phyloP scores from a whole-genome alignment of 2,329 filamentous ascomycete species.

The Talaromyces sp. region DNA sequence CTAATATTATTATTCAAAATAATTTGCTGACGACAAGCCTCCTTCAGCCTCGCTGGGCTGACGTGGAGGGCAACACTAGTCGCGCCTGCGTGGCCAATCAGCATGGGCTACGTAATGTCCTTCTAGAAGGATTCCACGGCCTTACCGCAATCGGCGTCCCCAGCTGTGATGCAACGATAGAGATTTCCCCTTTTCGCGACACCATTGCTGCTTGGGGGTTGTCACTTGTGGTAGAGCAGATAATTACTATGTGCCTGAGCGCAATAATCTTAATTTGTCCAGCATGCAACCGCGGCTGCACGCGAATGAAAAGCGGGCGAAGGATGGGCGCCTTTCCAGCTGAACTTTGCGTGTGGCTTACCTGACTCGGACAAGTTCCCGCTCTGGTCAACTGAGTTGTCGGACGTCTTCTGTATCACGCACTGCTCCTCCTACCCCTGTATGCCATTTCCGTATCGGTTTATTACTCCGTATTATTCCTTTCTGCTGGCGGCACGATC shows the following conservation, averaged over 20 bases:
- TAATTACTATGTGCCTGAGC: too few relatives aligned
- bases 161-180: background rate
- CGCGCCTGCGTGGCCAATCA: background rate
- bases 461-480: too few relatives aligned
- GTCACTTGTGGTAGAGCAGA: too few relatives aligned
- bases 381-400: background rate
- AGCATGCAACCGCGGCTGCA: background rate
- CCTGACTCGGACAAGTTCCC: background rate
- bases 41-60: background rate
- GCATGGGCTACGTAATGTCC: background rate
- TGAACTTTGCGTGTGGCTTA: background rate
- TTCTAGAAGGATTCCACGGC: conserved; percentile 4
- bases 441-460: too few relatives aligned
- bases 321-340: background rate
- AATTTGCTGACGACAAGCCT: background rate
- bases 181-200: background rate
- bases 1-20: background rate
- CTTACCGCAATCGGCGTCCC: background rate
- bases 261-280: background rate
- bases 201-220: too few relatives aligned
- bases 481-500: background rate
- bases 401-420: too few relatives aligned
- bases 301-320: background rate
- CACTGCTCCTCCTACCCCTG: too few relatives aligned
- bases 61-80: background rate